Evolutionary conservation across 768 basidiomycete genomes (phyloP).

Genomic region (Royoungia palumana): DNA sequence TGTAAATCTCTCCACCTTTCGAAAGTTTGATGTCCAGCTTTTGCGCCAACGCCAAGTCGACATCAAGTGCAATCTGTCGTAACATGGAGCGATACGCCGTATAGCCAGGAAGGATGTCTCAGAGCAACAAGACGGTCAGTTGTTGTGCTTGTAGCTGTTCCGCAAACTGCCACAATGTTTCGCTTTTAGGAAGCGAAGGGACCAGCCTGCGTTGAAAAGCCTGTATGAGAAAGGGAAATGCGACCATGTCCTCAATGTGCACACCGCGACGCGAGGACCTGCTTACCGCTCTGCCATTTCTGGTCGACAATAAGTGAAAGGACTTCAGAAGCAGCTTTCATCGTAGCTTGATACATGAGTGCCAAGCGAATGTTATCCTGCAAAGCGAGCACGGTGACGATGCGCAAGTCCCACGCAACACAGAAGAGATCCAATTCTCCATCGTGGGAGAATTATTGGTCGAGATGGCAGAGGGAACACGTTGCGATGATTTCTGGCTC

Average conservation of each 20-base stretch:
- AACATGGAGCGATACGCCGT: constrained; percentile 27
- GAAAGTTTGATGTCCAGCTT: constrained; percentile 11
- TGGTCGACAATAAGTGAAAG: constrained; percentile 14
- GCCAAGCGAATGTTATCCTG: constrained; percentile 16
- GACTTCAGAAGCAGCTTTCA: constrained; percentile 23
- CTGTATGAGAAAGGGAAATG: constrained; percentile 23
- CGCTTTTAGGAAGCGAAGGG: constrained; percentile 24
- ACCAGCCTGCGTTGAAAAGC: constrained; percentile 22
- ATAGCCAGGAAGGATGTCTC: constrained; percentile 20
- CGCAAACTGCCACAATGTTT: constrained; percentile 15
- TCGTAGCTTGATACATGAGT: constrained; percentile 23
- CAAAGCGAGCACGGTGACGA: constrained; percentile 20
- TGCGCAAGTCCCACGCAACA: constrained; percentile 30
- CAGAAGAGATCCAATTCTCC: constrained; percentile 20
- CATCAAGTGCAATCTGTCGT: constrained; percentile 5
- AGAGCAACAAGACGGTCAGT: constrained; percentile 11
- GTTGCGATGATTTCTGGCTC: constrained; percentile 19
- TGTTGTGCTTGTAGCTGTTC: constrained; percentile 10
- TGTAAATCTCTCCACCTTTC: constrained; percentile 15
- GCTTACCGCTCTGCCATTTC: constrained; percentile 5
- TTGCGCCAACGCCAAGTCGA: constrained; percentile 8
- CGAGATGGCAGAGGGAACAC: constrained; percentile 24
- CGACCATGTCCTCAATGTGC: constrained; percentile 25
- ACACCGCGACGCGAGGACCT: constrained; percentile 20
- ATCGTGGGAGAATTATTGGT: constrained; percentile 19